Evolutionary conservation across 2,329 filamentous ascomycete species (phyloP).

Genomic region (Exserohilum rostratum): DNA sequence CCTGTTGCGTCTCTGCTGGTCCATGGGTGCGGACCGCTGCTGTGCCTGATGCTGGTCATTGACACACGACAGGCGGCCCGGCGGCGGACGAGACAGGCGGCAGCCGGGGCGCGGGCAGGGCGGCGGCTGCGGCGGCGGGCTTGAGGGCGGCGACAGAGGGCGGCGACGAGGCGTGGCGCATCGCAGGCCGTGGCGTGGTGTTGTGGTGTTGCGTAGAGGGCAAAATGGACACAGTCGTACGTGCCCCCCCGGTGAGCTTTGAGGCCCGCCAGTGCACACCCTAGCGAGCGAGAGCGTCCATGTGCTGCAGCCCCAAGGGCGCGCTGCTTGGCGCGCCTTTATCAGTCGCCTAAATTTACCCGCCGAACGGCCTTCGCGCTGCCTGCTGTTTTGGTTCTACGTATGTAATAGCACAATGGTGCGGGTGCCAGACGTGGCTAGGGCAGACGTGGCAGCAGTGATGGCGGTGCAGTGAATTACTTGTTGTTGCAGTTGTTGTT

Average conservation of each 20-base stretch:
- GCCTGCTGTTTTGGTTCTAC: background rate
- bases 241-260: constrained; percentile 8
- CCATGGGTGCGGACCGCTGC: constrained; percentile 35
- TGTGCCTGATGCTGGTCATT: constrained; percentile 19
- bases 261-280: constrained; percentile 10
- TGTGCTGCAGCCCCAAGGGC: constrained; percentile 2
- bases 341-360: constrained; percentile 3
- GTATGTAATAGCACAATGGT: too few relatives aligned
- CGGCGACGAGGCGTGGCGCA: constrained; percentile 25
- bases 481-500: too few relatives aligned
- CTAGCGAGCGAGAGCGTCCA: constrained; percentile 7
- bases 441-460: too few relatives aligned
- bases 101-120: constrained; percentile 19
- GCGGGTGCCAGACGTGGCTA: background rate
- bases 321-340: constrained; percentile 1
- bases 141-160: constrained; percentile 13
- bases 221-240: constrained; percentile 10
- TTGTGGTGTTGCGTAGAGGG: background rate
- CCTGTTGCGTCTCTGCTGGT: constrained; percentile 33
- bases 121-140: constrained; percentile 13
- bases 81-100: constrained; percentile 16
- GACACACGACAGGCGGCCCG: constrained; percentile 22
- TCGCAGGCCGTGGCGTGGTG: constrained; percentile 23
- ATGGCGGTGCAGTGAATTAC: too few relatives aligned
- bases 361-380: background rate